These are phyloP conservation scores for Isoetes engelmannii DNA, from an alignment of 83 land plant species.

Conservation along the genomic window DNA sequence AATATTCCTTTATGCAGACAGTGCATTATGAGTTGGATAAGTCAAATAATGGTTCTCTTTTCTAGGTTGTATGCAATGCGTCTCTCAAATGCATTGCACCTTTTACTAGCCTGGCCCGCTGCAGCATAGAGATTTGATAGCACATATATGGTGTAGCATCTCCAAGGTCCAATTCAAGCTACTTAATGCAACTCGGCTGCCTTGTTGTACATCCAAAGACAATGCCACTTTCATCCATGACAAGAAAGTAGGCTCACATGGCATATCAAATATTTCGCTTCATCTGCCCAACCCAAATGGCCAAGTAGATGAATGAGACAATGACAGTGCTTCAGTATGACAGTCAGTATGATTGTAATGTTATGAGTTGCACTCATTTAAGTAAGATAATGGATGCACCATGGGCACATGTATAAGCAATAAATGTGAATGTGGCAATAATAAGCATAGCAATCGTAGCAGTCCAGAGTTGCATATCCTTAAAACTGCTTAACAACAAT, in stretches of 20 bases:
- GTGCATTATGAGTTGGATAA: no score
- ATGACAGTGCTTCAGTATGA: slow-evolving; percentile 24
- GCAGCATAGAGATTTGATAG: slow-evolving; percentile 39
- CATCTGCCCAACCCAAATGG: slow-evolving; percentile 28
- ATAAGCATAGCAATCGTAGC: not conserved
- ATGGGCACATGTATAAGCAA: slow-evolving; percentile 10
- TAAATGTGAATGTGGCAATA: slow-evolving; percentile 14
- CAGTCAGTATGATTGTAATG: no score
- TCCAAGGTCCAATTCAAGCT: slow-evolving; percentile 22
- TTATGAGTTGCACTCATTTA: slow-evolving; percentile 9
- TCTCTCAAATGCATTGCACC: slow-evolving; percentile 13
- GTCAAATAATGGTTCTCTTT: no score
- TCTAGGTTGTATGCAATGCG: no score
- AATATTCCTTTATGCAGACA: no score
- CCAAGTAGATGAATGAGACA: slow-evolving; percentile 30
- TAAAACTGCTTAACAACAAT: no score
- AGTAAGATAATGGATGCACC: not conserved
- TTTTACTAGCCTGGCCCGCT: slow-evolving; percentile 21
- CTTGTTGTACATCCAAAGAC: slow-evolving; percentile 30
- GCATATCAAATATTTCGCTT: slow-evolving; percentile 30
- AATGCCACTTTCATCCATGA: slow-evolving; percentile 33
- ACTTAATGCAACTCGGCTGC: slow-evolving; percentile 18
- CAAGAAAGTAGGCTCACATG: not conserved
- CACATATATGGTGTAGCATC: slow-evolving; percentile 30
- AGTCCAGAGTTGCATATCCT: no score